Conservation (phyloP, 2,329 filamentous ascomycete species). For the Phyllosticta citribraziliensis region DNA sequence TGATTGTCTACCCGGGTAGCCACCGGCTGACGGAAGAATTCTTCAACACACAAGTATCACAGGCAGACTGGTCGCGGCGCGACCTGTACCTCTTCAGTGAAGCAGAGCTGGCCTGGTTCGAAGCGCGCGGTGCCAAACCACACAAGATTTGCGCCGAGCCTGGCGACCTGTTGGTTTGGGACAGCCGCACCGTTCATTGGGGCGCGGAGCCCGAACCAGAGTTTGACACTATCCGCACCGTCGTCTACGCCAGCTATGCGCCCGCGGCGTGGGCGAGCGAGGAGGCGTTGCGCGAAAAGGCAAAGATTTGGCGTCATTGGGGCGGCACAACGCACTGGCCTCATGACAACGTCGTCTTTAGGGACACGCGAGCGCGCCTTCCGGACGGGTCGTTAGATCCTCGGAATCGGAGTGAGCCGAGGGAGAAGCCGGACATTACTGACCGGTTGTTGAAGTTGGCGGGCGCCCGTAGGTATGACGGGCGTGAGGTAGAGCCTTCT, state of each 20-base stretch:
- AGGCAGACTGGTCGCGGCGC: constrained; percentile 20
- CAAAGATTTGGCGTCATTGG: constrained; percentile 9
- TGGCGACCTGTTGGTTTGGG: constrained; percentile 39
- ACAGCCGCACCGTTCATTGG: constrained; percentile 28
- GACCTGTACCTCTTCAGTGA: constrained; percentile 21
- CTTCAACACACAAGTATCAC: constrained; percentile 21
- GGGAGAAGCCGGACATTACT: background rate
- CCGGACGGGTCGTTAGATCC: constrained; percentile 1
- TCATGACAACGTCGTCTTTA: constrained; percentile 5
- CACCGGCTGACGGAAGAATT: constrained; percentile 25
- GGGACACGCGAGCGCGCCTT: background rate
- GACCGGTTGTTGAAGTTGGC: constrained; percentile 9
- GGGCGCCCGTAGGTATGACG: constrained; percentile 6
- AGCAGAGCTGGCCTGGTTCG: constrained; percentile 32
- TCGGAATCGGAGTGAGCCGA: background rate
- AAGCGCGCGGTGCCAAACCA: constrained; percentile 28
- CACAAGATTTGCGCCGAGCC: constrained; percentile 33
- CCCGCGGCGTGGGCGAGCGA: constrained; percentile 12
- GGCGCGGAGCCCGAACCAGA: constrained; percentile 7
- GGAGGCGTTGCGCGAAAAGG: constrained; percentile 12
- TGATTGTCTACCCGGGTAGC: constrained; percentile 26
- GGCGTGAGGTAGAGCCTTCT: constrained; percentile 1
- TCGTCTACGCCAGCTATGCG: constrained; percentile 12
- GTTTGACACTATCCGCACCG: constrained; percentile 7
- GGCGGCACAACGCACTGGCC: constrained; percentile 12